Evolutionary conservation across 179 eudicot genomes (phyloP).

Genomic region (Drosera spatulata): DNA sequence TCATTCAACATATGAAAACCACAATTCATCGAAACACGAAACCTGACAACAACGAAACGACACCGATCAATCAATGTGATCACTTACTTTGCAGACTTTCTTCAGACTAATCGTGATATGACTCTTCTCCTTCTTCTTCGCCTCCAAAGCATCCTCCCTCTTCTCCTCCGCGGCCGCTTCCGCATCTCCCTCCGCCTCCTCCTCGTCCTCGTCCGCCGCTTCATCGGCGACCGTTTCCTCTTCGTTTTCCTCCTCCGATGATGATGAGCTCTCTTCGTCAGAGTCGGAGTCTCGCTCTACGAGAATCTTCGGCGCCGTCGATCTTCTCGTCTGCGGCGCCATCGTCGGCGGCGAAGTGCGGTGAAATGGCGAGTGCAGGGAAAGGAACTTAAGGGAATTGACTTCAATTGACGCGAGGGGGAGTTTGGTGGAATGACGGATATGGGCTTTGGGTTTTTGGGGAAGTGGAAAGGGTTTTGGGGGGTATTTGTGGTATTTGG

Average conservation of each 20-base stretch:
- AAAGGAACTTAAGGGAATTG: too few species aligned
- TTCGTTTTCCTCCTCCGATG: constrained; percentile 39
- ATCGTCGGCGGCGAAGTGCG: too few species aligned
- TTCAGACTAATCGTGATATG: constrained; percentile 71
- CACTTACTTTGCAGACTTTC: constrained; percentile 65
- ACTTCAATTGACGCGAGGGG: not conserved
- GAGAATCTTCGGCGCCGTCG: constrained; percentile 44
- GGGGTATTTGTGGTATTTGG: constrained; percentile 7
- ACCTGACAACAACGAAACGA: not conserved
- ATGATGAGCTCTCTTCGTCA: constrained; percentile 53
- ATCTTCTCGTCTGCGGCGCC: constrained; percentile 49
- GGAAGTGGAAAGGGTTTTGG: too few species aligned
- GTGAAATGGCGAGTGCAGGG: too few species aligned
- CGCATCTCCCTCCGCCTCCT: constrained; percentile 19
- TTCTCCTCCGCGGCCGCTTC: constrained; percentile 15
- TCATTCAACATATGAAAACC: not conserved
- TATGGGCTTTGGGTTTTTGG: too few species aligned
- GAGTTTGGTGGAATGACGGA: too few species aligned
- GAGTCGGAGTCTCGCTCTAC: constrained; percentile 54
- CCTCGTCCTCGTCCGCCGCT: constrained; percentile 18
- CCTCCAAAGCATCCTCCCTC: constrained; percentile 12
- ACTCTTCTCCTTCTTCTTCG: constrained; percentile 24
- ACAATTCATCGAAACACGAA: not conserved
- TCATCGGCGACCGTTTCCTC: constrained; percentile 13
- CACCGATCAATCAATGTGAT: not conserved